Base-by-base conservation (phyloP, 495 filamentous ascomycete species). In the Chaetomium cochliodes region DNA sequence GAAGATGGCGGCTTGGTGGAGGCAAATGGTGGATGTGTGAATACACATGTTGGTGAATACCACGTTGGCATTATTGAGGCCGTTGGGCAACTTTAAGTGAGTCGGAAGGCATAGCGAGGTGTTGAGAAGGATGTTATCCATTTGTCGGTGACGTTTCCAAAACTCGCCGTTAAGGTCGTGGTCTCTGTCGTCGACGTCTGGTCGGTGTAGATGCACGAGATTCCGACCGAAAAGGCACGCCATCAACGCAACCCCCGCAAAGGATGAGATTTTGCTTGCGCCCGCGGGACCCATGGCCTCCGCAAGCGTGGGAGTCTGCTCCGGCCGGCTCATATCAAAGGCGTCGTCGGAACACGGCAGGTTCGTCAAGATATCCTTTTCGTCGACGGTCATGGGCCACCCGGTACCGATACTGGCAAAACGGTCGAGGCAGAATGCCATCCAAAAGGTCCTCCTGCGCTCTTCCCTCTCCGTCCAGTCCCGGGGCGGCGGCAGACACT, bases 371-470 rank as follows among this genome's bases (percentile, higher is more conserved):
- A 98, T 89, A 80, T 98, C 94, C 72, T 84, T 84, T 75, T 99
- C 96, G 67, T 98, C 94, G 49, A 98, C 85, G 0, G 85, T 86
- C 88, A 98, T 89, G 2, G 94, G 96, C 94, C 94, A 98, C 16
- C 96, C 96, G 26, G 94, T 98, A 33, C 94, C 96, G 64, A 98
- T 93, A 77, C 92, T 97, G 8, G 94, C 92, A 75, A 93, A 98
- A 59, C 94, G 85, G 73, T 98, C 94, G 61, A 89, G 76, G 66
- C 88, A 91, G 72, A 96, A 98, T 5, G 88, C 85, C 85, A 93
- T 89, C 94, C 94, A 98, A 68, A 98, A 98, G 0, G 91, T 94
- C 69, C 94, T 82, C 63, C 94, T 82, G 70, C 94, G 81, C 76
- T 98, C 94, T 77, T 98, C 94, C 63, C 83, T 82, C 74, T 98